Evolutionary conservation across 2,329 filamentous ascomycete genomes (phyloP), one percentile per base, ranked within the genome.

Genomic region (Tolypocladium amazonense): DNA sequence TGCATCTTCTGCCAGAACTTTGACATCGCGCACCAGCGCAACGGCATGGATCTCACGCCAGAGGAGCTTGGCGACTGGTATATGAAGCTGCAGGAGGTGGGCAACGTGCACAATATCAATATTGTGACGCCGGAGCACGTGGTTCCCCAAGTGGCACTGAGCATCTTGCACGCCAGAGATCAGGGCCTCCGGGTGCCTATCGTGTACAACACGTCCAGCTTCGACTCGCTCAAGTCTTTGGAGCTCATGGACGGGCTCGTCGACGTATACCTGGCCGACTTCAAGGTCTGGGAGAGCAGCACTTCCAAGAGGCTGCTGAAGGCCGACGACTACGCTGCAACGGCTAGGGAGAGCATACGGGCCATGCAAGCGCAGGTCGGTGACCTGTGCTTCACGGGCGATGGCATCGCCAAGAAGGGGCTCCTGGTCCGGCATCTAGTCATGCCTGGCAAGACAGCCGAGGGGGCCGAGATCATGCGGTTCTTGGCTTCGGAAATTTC

Each of bases 41-140:
- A 90, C 54, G 90, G 90, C 1, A 88, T 90, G 73, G 87, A 92
- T 65, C 75, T 94, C 37, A 88, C 86, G 0, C 88, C 89, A 0
- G 88, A 92, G 70, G 83, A 92, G 69, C 80, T 96, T 5, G 90
- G 82, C 6, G 86, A 88, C 58, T 94, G 90, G 90, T 92, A 88
- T 72, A 67, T 94, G 60, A 94, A 94, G 74, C 76, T 95, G 52
- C 90, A 94, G 70, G 80, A 89, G 35, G 81, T 90, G 2, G 90
- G 89, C n/a, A 76, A 80, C 11, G 88, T 90, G n/a, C 90, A 95
- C 76, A 94, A 94, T 70, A 92, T 95, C 78, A 94, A 96, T 71
- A 83, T 93, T 27, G 83, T 95, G 60, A 95, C 90, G 0, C 90
- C 90, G 0, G 90, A 95, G 70, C 91, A 95, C 71, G 88, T 95